Conservation (phyloP, 2,329 filamentous ascomycete species). For the Beauveria sp. region DNA sequence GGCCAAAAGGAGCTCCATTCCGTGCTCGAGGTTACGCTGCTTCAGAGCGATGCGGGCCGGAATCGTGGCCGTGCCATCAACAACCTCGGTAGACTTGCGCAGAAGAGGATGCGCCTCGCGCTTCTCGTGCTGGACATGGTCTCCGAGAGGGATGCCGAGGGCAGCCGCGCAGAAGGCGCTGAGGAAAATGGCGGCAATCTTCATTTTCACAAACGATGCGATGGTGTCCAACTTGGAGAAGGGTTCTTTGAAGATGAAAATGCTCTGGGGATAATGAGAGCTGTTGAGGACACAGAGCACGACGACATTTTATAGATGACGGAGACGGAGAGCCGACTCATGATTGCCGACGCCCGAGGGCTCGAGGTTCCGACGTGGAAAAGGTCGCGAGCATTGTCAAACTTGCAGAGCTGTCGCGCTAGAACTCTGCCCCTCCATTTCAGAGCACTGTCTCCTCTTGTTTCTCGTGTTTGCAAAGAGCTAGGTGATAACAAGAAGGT, state of each 20-base stretch:
- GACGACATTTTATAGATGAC: neutral
- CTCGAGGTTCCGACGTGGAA: neutral
- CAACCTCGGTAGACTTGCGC: neutral
- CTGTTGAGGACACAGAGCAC: neutral
- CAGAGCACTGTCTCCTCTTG: neutral
- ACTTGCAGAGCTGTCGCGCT: neutral
- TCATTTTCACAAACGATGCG: neutral
- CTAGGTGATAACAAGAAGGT: constrained; percentile 5
- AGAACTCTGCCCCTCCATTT: neutral
- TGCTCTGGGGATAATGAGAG: neutral
- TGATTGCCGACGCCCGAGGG: neutral
- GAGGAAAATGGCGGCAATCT: constrained; percentile 2
- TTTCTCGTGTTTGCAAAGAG: neutral
- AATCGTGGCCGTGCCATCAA: neutral
- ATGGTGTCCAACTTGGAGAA: neutral
- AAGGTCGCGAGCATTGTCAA: neutral
- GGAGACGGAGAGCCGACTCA: neutral
- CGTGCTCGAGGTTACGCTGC: constrained; percentile 6
- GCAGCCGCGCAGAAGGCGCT: neutral
- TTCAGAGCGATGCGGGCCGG: constrained; percentile 5
- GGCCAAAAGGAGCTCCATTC: constrained; percentile 3
- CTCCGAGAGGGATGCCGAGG: neutral
- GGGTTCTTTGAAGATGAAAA: neutral
- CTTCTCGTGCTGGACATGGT: constrained; percentile 6
- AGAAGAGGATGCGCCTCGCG: neutral